Evolutionary conservation across 2,329 filamentous ascomycete species (phyloP).

Genomic region (Trichoderma simmonsii): DNA sequence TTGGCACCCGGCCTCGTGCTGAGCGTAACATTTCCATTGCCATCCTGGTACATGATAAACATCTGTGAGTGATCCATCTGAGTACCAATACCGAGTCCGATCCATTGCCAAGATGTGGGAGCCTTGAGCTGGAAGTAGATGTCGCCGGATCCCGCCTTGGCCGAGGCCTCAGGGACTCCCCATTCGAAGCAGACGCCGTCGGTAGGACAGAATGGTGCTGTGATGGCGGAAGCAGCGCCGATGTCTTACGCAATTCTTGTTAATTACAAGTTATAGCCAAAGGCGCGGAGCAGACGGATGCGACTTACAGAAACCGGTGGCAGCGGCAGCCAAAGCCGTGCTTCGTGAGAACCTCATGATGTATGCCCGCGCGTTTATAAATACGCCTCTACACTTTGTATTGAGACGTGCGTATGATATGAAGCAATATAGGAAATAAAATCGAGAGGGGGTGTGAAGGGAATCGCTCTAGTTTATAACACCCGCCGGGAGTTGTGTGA

Average conservation of each 20-base stretch:
- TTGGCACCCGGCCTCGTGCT: conserved; percentile 52
- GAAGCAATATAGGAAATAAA: neutral
- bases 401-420: neutral
- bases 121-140: conserved; percentile 61
- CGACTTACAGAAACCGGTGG: conserved; percentile 21
- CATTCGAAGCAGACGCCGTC: conserved; percentile 53
- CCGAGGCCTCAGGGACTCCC: conserved; percentile 51
- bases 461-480: neutral
- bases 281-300: neutral
- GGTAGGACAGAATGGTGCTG: conserved; percentile 41
- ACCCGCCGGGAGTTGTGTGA: neutral
- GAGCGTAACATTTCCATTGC: conserved; percentile 57
- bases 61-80: conserved; percentile 57
- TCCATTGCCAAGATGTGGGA: conserved; percentile 52
- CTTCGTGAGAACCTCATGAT: conserved; percentile 18
- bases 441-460: neutral
- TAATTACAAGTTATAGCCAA: neutral
- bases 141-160: conserved; percentile 48
- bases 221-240: conserved; percentile 25
- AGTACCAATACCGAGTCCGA: conserved; percentile 55
- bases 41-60: conserved; percentile 60
- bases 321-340: conserved; percentile 16
- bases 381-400: neutral
- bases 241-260: conserved; percentile 22
- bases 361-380: neutral